Evolutionary conservation across 192 early-diverging fungal genomes (phyloP), one percentile per base, ranked within the genome.

Genomic region (Borealophlyctis nickersoniae): DNA sequence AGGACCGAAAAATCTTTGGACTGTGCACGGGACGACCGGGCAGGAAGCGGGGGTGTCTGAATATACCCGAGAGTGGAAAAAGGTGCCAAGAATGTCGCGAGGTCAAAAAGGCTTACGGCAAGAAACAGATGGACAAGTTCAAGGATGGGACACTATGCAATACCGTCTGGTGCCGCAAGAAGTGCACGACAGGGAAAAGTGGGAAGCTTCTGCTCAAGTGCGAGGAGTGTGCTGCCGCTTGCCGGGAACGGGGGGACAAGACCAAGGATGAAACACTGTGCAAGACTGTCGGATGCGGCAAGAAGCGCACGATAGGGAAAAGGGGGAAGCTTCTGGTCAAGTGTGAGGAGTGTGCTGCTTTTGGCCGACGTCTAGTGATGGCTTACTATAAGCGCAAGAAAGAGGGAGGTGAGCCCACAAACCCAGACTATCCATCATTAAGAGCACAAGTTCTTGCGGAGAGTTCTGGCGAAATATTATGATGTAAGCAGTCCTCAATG

Each of bases 101-200:
- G n/a, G n/a, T n/a, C n/a, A n/a, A n/a, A n/a, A n/a, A n/a, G n/a
- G n/a, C n/a, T n/a, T n/a, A n/a, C n/a, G n/a, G n/a, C n/a, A n/a
- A n/a, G n/a, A n/a, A n/a, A n/a, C n/a, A n/a, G n/a, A n/a, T n/a
- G n/a, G n/a, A n/a, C 73, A 98, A 98, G 78, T 99, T 98, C 74
- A 99, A 99, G 70, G 97, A 99, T 74, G 98, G 98, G 67, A 91
- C 93, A 11, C 97, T 95, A 1, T 95, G 93, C 9, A 19, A 13
- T n/a, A n/a, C 39, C 19, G 7, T 19, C 39, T 7, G 39, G 19
- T 45, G 39, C 7, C 19, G 7, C 39, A 19, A 45, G 39, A 45
- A 19, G 7, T 19, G 7, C 19, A 13, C 39, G 9, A 45, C 39
- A 19, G 7, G 39, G 39, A 45, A 13, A 7, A 7, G 7, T 7